phyloP scores from a whole-genome alignment of 768 basidiomycete species.

The Tylopilus plumbeoviolaceoides region DNA sequence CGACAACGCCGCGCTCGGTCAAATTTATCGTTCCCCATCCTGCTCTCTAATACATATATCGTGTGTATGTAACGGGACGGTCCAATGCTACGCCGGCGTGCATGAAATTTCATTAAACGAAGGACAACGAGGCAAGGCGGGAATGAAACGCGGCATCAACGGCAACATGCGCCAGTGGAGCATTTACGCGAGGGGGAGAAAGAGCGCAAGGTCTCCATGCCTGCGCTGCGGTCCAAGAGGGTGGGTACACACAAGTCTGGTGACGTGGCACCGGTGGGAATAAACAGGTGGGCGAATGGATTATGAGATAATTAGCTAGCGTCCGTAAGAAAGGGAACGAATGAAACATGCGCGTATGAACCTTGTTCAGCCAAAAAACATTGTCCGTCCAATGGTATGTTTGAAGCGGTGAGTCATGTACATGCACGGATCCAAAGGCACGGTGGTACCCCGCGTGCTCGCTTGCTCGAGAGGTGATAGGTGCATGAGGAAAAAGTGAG shows the following conservation, averaged over 20 bases:
- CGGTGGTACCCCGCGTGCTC: background rate
- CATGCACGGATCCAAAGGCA: background rate
- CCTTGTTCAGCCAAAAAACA: constrained; percentile 5
- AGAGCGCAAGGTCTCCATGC: constrained; percentile 4
- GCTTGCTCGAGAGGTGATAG: background rate
- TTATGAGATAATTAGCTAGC: constrained; percentile 17
- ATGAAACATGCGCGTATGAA: background rate
- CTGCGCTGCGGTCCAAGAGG: constrained; percentile 10
- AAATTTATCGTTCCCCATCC: background rate
- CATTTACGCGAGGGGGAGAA: background rate
- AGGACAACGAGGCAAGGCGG: constrained; percentile 10
- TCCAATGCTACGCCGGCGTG: background rate
- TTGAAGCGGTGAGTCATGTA: background rate
- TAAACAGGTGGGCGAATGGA: background rate
- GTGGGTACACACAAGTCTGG: background rate
- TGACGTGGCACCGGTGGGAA: constrained; percentile 1
- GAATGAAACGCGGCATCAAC: constrained; percentile 13
- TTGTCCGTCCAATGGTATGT: constrained; percentile 10
- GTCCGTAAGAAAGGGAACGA: constrained; percentile 2
- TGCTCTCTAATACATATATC: background rate
- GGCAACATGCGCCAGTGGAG: constrained; percentile 1
- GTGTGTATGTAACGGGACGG: background rate
- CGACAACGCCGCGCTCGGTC: background rate
- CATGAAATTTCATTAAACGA: background rate
- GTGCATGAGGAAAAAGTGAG: constrained; percentile 10